A percentile compares a stretch with the other conserved stretches of the same genome.
phyloP scores from a whole-genome alignment of 305 asterid genomes.

The Fraxinus xanthoxyloides region DNA sequence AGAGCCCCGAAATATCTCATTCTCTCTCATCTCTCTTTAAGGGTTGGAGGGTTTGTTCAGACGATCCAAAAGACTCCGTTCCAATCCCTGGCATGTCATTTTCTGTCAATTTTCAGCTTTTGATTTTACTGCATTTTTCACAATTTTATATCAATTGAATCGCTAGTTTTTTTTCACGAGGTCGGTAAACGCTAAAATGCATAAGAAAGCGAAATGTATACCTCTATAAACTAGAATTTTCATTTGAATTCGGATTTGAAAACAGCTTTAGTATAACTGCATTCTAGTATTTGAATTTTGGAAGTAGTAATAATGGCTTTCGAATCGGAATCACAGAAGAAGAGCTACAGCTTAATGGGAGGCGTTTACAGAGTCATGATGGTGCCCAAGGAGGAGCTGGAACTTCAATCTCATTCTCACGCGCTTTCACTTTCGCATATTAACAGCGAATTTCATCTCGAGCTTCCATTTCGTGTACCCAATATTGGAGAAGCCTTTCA shows the following conservation, averaged over 20 bases:
- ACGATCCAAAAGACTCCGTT: conserved; percentile 48
- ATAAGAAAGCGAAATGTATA: background rate
- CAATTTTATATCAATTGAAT: conserved; percentile 1
- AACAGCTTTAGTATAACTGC: background rate
- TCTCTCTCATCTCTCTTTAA: background rate
- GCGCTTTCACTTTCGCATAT: conserved; percentile 15
- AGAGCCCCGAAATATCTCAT: conserved; percentile 25
- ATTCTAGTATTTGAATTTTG: background rate
- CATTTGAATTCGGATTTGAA: background rate
- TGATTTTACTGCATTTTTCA: conserved; percentile 9
- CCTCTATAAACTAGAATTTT: background rate
- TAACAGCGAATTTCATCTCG: conserved; percentile 26
- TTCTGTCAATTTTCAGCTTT: conserved; percentile 15
- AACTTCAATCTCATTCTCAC: conserved; percentile 39
- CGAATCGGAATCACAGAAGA: conserved; percentile 53
- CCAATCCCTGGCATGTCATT: conserved; percentile 41
- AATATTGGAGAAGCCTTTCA: conserved; percentile 51
- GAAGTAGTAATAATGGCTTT: conserved; percentile 27
- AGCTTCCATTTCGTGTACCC: conserved; percentile 34
- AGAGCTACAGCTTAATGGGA: conserved; percentile 50
- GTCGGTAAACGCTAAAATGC: background rate
- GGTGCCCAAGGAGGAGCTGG: conserved; percentile 56
- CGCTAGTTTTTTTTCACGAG: background rate
- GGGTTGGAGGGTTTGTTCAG: conserved; percentile 7
- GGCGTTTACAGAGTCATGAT: conserved; percentile 47